Percentiles rank a stretch among this genome's conserved stretches.
Evolutionary conservation across 257 asterid genomes (phyloP).

Genomic region (Linderniella brevidens): DNA sequence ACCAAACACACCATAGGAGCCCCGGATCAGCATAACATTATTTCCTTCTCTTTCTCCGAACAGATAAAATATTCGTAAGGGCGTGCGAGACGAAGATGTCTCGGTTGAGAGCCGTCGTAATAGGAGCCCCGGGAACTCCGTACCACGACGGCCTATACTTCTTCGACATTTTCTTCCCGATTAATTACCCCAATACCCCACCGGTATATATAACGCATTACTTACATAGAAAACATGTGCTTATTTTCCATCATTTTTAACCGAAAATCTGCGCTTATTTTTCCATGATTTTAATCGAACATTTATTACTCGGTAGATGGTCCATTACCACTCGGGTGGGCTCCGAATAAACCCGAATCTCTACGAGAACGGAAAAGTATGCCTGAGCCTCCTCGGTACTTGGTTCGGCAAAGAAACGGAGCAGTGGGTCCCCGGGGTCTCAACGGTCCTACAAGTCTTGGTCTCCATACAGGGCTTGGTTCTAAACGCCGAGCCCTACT

Average conservation of each 20-base stretch:
- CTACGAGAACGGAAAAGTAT: constrained; percentile 21
- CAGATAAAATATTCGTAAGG: constrained; percentile 75
- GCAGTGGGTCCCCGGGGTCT: constrained; percentile 23
- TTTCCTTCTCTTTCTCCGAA: constrained; percentile 1
- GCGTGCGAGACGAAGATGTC: constrained; percentile 85
- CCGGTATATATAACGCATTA: constrained; percentile 42
- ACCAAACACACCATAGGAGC: no score
- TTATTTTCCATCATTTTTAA: not conserved
- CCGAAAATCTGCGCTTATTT: not conserved
- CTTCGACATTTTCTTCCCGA: constrained; percentile 77
- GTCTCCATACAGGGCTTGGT: constrained; percentile 60
- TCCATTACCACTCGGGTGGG: constrained; percentile 34
- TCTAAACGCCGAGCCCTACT: constrained; percentile 34
- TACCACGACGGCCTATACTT: constrained; percentile 92
- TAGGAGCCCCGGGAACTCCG: constrained; percentile 97
- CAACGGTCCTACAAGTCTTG: constrained; percentile 40
- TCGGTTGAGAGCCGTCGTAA: constrained; percentile 76
- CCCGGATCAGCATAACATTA: not conserved
- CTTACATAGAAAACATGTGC: not conserved
- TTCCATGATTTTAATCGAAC: no score
- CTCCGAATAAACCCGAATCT: constrained; percentile 43
- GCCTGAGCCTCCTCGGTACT: constrained; percentile 42
- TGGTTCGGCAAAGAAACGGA: constrained; percentile 20
- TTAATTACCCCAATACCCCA: constrained; percentile 61
- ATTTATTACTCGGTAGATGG: not conserved